phyloP scores from a whole-genome alignment of 2,329 filamentous ascomycete genomes.

The Helicocarpus griseus region DNA sequence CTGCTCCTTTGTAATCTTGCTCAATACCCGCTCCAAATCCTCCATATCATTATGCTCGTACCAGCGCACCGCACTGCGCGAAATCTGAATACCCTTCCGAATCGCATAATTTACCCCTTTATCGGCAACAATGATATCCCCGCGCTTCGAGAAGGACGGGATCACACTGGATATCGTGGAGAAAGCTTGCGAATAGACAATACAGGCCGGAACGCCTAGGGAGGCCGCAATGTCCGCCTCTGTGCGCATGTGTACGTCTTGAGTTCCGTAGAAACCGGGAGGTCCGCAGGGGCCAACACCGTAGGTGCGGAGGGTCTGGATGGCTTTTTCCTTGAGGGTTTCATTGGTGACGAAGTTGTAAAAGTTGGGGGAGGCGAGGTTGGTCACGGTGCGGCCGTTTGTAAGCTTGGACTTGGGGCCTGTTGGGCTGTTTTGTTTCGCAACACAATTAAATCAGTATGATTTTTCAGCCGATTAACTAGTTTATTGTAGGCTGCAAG shows the following conservation, averaged over 20 bases:
- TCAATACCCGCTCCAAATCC: slow-evolving; percentile 76
- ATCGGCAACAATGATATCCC: slow-evolving; percentile 94
- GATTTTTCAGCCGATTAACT: too few relatives aligned
- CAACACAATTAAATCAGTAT: not conserved
- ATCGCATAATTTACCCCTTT: slow-evolving; percentile 88
- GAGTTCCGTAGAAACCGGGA: slow-evolving; percentile 95
- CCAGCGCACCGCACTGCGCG: slow-evolving; percentile 82
- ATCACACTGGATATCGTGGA: slow-evolving; percentile 96
- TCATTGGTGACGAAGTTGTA: slow-evolving; percentile 96
- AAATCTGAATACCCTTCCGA: slow-evolving; percentile 88
- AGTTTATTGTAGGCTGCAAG: too few relatives aligned
- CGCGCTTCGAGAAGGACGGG: slow-evolving; percentile 91
- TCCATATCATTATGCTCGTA: slow-evolving; percentile 95
- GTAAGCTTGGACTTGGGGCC: slow-evolving; percentile 82
- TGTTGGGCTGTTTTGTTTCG: slow-evolving; percentile 52
- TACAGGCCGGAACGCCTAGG: slow-evolving; percentile 77
- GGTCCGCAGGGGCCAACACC: slow-evolving; percentile 95
- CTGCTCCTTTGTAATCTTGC: slow-evolving; percentile 80
- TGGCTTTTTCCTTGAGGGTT: slow-evolving; percentile 85
- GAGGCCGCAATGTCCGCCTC: slow-evolving; percentile 89
- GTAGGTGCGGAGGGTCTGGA: slow-evolving; percentile 86
- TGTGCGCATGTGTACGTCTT: slow-evolving; percentile 96
- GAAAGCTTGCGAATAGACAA: slow-evolving; percentile 93
- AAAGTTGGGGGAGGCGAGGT: slow-evolving; percentile 92
- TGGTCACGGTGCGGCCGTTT: slow-evolving; percentile 82